Evolutionary conservation across 2,329 filamentous ascomycete species (phyloP), one percentile per base, ranked within the genome.

Genomic region (Rugonectria rugulosa): DNA sequence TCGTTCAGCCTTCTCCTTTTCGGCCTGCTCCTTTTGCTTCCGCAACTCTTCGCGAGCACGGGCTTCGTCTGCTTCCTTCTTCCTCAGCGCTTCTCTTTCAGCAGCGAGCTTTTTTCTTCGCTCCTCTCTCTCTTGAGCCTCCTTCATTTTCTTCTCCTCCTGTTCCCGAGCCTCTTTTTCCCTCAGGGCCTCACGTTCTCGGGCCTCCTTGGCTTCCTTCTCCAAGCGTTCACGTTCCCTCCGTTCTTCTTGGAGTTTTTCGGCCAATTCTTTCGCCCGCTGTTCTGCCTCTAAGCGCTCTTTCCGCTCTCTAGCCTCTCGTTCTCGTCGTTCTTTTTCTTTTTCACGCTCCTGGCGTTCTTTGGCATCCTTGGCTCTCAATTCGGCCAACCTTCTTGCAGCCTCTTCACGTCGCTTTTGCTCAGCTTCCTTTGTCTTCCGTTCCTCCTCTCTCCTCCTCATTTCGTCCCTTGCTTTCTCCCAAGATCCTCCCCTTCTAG

Each of bases 401-500:
- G 80, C 74, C n/a, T 85, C 83, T 27, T 86, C 83, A 34, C 79
- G 81, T 59, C 81, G 78, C 61, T 84, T 84, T 59, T 83, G 80
- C 59, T 89, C 86, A 3, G 83, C 85, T 60, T 87, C 84, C 59
- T 79, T 81, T 3, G 76, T 76, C 65, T 81, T 87, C 10, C 85
- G 84, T 60, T 89, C 85, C 61, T 88, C 86, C 62, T 88, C 87
- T 51, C 81, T 81, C 54, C 78, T 82, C 37, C 83, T 78, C 17
- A 83, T 88, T 62, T 90, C 87, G 66, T 90, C 88, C 49, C 87
- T 79, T 4, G 87, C 88, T 69, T 85, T 88, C 63, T 90, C 87
- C 88, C 88, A 90, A 0, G 83, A 77, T 8, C 78, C 76, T 65
- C 80, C 82, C 1, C 76, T 72, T 24, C 55, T 66, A 15, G 62